phyloP scores from a whole-genome alignment of 768 basidiomycete species.

The Obba rivulosa region DNA sequence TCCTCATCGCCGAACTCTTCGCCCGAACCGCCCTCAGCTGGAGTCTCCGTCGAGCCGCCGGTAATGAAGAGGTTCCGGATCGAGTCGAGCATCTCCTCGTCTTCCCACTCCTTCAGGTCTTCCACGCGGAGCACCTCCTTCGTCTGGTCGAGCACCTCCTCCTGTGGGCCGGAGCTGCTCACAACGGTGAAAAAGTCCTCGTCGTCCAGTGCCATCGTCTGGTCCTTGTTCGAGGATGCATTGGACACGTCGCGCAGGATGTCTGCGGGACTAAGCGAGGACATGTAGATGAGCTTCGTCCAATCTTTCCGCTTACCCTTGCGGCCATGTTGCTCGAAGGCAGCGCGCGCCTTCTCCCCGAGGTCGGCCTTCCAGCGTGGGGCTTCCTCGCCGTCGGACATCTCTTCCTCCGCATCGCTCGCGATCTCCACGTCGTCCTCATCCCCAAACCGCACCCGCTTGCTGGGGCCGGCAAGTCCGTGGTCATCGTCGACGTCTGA shows the following conservation, averaged over 20 bases:
- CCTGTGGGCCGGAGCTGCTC: constrained; percentile 25
- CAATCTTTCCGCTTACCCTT: constrained; percentile 57
- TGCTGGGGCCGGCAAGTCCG: constrained; percentile 12
- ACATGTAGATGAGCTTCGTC: constrained; percentile 81
- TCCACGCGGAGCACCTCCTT: constrained; percentile 54
- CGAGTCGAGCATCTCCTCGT: constrained; percentile 80
- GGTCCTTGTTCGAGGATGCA: not conserved
- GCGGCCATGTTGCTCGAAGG: constrained; percentile 35
- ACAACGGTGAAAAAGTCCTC: constrained; percentile 73
- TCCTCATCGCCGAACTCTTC: constrained; percentile 34
- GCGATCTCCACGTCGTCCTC: constrained; percentile 45
- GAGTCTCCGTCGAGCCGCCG: constrained; percentile 40
- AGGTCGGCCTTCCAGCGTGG: constrained; percentile 78
- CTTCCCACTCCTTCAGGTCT: constrained; percentile 70
- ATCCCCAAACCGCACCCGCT: constrained; percentile 40
- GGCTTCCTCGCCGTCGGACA: constrained; percentile 32
- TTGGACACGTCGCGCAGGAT: constrained; percentile 40
- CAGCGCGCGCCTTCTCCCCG: constrained; percentile 40
- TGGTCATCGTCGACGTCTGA: constrained; percentile 39
- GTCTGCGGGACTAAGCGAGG: constrained; percentile 61
- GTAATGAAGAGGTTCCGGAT: constrained; percentile 91
- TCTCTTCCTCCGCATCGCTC: constrained; percentile 41
- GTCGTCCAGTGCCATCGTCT: constrained; percentile 18
- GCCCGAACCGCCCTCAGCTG: constrained; percentile 29
- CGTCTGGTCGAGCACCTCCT: constrained; percentile 59